Evolutionary conservation across 2,329 filamentous ascomycete genomes (phyloP), one percentile per base, ranked within the genome.

Genomic region (Parascedosporium putredinis): DNA sequence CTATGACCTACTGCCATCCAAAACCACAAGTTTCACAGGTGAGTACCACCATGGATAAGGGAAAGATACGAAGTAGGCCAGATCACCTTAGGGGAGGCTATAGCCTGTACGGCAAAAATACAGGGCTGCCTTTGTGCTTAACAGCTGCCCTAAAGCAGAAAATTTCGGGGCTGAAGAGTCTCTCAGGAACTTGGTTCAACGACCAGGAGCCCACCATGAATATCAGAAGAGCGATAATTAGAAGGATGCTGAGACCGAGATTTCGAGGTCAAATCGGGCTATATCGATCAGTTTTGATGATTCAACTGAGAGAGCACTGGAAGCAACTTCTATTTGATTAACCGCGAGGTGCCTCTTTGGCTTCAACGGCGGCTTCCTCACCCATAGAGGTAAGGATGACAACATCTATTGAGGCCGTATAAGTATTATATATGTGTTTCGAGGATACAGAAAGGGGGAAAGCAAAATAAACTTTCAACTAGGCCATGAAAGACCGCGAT

Each of bases 301-400:
- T 42, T 42, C 3, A 23, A 20, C 12, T 23, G 38, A 16, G 10
- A 22, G 16, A 10, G 38, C 3, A 20, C 16, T 42, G 23, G 38
- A 42, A 10, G 16, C 38, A 22, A 7, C 5, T 29, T 16, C 22
- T 24, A 45, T 24, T 49, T n/a, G n/a, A n/a, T n/a, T 44, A 44
- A 34, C 27, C 45, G 10, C 62, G 62, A 69, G 86, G 83, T 70
- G 87, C 88, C 75, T 96, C 90, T 83, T 97, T 97, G 73, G 83
- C 86, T 67, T 96, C 90, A 68, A 96, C 84, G 65, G 84, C 86
- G 62, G 79, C 74, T 79, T 97, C 87, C 76, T 98, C 91, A 67
- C 87, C 87, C 93, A 98, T 98, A 68, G 93, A 83, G 63, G 88
- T 87, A 67, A 95, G 86, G 68, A 98, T 82, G 62, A 91, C 85